phyloP scores from a whole-genome alignment of 768 basidiomycete species.

The Boletus tylopilopsis region DNA sequence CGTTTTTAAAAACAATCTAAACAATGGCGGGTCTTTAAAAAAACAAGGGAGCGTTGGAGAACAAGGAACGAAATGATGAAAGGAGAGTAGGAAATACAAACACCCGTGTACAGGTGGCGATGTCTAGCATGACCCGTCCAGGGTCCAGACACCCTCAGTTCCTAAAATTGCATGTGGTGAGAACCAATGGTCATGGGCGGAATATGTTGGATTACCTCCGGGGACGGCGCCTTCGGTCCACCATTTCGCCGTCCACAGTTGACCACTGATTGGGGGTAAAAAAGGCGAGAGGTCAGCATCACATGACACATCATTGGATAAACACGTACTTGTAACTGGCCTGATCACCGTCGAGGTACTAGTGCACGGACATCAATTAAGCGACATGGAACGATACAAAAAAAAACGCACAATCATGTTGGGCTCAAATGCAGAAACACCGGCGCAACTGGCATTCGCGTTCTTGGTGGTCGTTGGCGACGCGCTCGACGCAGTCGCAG shows the following conservation, averaged over 20 bases:
- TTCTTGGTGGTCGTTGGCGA: conserved; percentile 7
- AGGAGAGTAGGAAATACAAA: too few species aligned
- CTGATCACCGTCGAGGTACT: conserved; percentile 41
- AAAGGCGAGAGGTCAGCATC: not conserved
- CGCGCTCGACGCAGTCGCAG: conserved; percentile 1
- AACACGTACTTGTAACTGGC: conserved; percentile 39
- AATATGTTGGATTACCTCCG: conserved; percentile 1
- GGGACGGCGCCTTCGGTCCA: conserved; percentile 11
- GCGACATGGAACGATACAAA: not conserved
- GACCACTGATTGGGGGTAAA: not conserved
- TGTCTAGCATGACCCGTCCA: conserved; percentile 9
- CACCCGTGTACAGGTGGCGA: too few species aligned
- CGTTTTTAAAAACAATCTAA: too few species aligned
- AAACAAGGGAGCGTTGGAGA: too few species aligned
- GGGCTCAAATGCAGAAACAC: conserved; percentile 40
- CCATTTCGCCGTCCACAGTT: conserved; percentile 16
- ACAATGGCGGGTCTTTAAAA: too few species aligned
- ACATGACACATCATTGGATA: not conserved
- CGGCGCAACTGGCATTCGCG: conserved; percentile 34
- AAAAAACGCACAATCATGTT: conserved; percentile 35
- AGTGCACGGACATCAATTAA: not conserved
- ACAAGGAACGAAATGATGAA: too few species aligned
- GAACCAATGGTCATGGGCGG: too few species aligned
- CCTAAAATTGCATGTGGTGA: not conserved
- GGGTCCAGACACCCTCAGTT: conserved; percentile 2